phyloP scores from a whole-genome alignment of 2,329 filamentous ascomycete genomes.

The Juglanconis juglandina region DNA sequence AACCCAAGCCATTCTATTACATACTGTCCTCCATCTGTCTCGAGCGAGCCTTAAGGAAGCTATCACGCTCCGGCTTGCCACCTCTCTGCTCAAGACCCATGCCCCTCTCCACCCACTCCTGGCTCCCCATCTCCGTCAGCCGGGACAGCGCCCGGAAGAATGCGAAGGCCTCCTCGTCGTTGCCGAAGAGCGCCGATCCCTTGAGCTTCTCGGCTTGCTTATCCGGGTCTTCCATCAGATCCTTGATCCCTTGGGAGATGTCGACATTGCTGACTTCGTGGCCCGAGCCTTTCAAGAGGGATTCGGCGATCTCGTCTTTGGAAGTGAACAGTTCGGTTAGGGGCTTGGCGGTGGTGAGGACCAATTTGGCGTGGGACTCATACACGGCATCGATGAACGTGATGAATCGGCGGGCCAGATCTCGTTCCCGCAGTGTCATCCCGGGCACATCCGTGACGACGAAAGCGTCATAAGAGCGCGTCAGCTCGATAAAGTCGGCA shows the following conservation, averaged over 20 bases:
- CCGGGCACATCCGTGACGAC: slow-evolving; percentile 86
- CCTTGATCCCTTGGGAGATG: slow-evolving; percentile 68
- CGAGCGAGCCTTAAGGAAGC: slow-evolving; percentile 63
- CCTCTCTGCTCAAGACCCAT: slow-evolving; percentile 63
- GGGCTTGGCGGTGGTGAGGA: slow-evolving; percentile 84
- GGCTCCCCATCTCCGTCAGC: slow-evolving; percentile 87
- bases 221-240: slow-evolving; percentile 83
- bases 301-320: slow-evolving; percentile 62
- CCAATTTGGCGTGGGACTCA: slow-evolving; percentile 87
- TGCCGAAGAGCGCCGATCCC: slow-evolving; percentile 80
- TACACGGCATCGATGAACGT: slow-evolving; percentile 98
- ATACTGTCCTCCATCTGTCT: slow-evolving; percentile 67
- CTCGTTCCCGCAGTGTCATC: slow-evolving; percentile 83
- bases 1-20: slow-evolving; percentile 31
- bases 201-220: slow-evolving; percentile 82
- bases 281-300: slow-evolving; percentile 46
- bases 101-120: slow-evolving; percentile 88
- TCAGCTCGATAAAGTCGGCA: slow-evolving; percentile 91
- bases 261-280: slow-evolving; percentile 42
- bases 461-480: slow-evolving; percentile 86
- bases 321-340: slow-evolving; percentile 83
- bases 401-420: slow-evolving; percentile 89
- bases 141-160: slow-evolving; percentile 86
- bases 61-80: slow-evolving; percentile 62
- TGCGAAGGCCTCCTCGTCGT: slow-evolving; percentile 94